phyloP scores from a whole-genome alignment of 257 asterid genomes.

The Solanum piurae region DNA sequence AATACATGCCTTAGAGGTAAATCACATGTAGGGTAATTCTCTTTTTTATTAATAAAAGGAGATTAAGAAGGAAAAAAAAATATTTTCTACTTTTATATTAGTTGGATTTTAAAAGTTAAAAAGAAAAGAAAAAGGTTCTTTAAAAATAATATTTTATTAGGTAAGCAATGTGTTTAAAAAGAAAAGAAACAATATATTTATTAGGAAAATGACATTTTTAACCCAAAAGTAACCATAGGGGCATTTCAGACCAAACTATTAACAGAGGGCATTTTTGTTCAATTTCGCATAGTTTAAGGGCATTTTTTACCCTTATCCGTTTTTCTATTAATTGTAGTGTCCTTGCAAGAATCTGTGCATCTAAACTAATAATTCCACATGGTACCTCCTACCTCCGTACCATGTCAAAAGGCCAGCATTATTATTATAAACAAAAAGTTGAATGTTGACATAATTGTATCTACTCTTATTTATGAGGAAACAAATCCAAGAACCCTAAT shows the following conservation, averaged over 20 bases:
- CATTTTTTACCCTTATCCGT: background rate
- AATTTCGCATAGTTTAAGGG: background rate
- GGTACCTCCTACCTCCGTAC: background rate
- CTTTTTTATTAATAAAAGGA: background rate
- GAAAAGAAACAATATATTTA: background rate
- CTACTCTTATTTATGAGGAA: background rate
- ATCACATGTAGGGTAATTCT: background rate
- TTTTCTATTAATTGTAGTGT: background rate
- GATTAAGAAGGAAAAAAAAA: background rate
- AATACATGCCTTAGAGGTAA: background rate
- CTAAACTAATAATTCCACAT: background rate
- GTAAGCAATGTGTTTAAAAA: background rate
- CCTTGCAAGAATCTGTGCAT: background rate
- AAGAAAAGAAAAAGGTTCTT: background rate
- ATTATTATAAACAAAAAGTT: background rate
- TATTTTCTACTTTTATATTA: background rate
- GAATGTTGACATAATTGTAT: background rate
- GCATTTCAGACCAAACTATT: background rate
- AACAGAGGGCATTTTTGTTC: background rate
- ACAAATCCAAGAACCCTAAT: background rate
- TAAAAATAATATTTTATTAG: background rate
- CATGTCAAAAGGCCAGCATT: background rate
- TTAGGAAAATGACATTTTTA: background rate
- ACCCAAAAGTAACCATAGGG: background rate
- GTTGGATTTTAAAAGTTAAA: background rate